These are phyloP conservation scores for thale cress (Arabidopsis thaliana) DNA, from an alignment of 345 rosid species.

Conservation along the genomic window DNA sequence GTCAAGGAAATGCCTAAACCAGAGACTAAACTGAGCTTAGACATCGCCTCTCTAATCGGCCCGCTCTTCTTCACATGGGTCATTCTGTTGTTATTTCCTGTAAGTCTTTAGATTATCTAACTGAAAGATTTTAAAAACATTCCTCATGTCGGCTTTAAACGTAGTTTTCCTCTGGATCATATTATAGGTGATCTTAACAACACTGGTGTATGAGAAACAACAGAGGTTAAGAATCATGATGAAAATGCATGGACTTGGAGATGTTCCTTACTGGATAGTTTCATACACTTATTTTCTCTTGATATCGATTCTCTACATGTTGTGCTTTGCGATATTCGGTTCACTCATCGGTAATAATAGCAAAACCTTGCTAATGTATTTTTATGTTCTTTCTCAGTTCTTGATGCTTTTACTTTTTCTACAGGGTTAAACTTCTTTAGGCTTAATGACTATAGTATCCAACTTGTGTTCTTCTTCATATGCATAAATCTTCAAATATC, in stretches of 20 bases:
- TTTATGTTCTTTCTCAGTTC: slow-evolving; percentile 1
- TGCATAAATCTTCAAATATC: slow-evolving; percentile 86
- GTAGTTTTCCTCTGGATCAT: neutral
- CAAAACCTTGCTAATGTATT: neutral
- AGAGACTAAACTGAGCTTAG: slow-evolving; percentile 53
- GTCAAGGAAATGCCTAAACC: slow-evolving; percentile 87
- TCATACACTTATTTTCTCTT: slow-evolving; percentile 77
- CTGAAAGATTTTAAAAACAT: slow-evolving; percentile 3
- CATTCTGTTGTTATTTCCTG: slow-evolving; percentile 74
- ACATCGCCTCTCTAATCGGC: slow-evolving; percentile 77
- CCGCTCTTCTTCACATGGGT: slow-evolving; percentile 75
- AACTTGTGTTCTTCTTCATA: slow-evolving; percentile 71
- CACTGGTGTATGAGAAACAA: slow-evolving; percentile 86
- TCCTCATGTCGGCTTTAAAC: slow-evolving; percentile 12
- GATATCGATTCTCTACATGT: slow-evolving; percentile 68
- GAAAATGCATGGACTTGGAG: slow-evolving; percentile 99
- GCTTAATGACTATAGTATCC: slow-evolving; percentile 80
- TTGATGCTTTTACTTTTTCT: slow-evolving; percentile 35
- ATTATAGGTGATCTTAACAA: slow-evolving; percentile 67
- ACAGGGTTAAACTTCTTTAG: slow-evolving; percentile 88
- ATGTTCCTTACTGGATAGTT: slow-evolving; percentile 92
- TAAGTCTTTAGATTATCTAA: slow-evolving; percentile 49
- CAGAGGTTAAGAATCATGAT: slow-evolving; percentile 89
- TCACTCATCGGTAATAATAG: slow-evolving; percentile 65
- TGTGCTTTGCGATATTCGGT: slow-evolving; percentile 81